A percentile compares a stretch with the other conserved stretches of the same genome.
These are phyloP conservation scores for Friedmanniomyces simplex DNA, from an alignment of 495 filamentous ascomycete genomes.

Conservation along the genomic window DNA sequence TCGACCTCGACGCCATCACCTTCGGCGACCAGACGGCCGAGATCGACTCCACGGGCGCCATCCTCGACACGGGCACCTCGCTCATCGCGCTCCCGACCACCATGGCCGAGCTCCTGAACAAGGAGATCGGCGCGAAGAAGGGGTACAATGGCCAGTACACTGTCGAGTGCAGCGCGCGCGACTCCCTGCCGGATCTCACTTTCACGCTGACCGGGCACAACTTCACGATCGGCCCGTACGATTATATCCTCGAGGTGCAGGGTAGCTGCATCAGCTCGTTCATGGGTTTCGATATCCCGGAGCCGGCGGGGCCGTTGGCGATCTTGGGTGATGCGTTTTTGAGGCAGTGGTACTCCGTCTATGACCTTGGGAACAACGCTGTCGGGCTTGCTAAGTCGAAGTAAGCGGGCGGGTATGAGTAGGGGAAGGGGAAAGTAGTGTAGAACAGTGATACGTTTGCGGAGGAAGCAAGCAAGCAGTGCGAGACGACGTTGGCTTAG, in stretches of 20 bases:
- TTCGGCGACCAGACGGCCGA: constrained; percentile 77
- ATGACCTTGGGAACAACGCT: constrained; percentile 73
- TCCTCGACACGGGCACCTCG: constrained; percentile 97
- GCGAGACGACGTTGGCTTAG: neutral
- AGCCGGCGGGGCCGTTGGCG: constrained; percentile 80
- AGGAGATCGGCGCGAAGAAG: constrained; percentile 97
- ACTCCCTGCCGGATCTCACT: constrained; percentile 72
- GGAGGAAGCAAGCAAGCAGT: neutral
- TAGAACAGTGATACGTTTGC: neutral
- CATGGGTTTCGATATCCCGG: constrained; percentile 96
- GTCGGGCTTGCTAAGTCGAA: constrained; percentile 75
- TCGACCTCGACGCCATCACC: constrained; percentile 82
- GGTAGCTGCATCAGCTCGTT: constrained; percentile 95
- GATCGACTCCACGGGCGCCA: constrained; percentile 86
- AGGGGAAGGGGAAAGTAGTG: neutral
- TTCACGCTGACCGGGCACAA: constrained; percentile 82
- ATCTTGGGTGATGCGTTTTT: constrained; percentile 98
- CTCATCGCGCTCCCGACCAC: constrained; percentile 89
- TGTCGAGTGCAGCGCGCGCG: constrained; percentile 77
- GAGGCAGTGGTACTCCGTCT: constrained; percentile 93
- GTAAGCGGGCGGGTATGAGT: neutral
- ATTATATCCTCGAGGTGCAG: constrained; percentile 94
- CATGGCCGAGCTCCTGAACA: constrained; percentile 93
- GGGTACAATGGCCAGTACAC: constrained; percentile 89
- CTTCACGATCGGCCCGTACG: constrained; percentile 78